These are phyloP conservation scores for Miscanthus lutarioriparius DNA, from an alignment of 176 grass and related monocot genomes.

Conservation along the genomic window DNA sequence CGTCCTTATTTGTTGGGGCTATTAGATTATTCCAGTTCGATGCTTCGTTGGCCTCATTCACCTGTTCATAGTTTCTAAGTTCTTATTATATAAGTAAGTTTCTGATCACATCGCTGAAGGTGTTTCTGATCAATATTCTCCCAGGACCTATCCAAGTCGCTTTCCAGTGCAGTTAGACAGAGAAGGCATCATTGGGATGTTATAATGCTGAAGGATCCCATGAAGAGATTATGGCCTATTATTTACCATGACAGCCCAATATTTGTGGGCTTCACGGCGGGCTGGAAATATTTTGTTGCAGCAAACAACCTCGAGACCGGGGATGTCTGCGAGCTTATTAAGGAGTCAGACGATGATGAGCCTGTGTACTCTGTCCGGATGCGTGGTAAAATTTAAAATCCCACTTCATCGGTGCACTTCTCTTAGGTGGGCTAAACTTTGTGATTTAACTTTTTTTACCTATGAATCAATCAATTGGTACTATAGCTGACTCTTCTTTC, in stretches of 20 bases:
- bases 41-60: neutral
- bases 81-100: neutral
- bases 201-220: conserved; percentile 53
- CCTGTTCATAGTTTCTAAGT: neutral
- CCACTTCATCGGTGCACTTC: neutral
- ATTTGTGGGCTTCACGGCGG: conserved; percentile 45
- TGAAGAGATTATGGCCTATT: conserved; percentile 52
- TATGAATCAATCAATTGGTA: neutral
- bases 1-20: neutral
- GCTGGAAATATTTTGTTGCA: conserved; percentile 53
- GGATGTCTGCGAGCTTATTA: conserved; percentile 33
- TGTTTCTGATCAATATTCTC: neutral
- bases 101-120: neutral
- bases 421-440: neutral
- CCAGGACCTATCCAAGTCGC: conserved; percentile 39
- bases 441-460: neutral
- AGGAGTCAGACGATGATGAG: conserved; percentile 19
- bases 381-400: neutral
- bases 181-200: conserved; percentile 19
- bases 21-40: neutral
- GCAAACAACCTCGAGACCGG: conserved; percentile 50
- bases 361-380: conserved; percentile 39
- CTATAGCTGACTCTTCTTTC: neutral
- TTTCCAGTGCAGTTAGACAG: neutral
- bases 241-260: conserved; percentile 33